Evolutionary conservation across 2,329 filamentous ascomycete genomes (phyloP), one percentile per base, ranked within the genome.

Genomic region (Talaromyces sp.): DNA sequence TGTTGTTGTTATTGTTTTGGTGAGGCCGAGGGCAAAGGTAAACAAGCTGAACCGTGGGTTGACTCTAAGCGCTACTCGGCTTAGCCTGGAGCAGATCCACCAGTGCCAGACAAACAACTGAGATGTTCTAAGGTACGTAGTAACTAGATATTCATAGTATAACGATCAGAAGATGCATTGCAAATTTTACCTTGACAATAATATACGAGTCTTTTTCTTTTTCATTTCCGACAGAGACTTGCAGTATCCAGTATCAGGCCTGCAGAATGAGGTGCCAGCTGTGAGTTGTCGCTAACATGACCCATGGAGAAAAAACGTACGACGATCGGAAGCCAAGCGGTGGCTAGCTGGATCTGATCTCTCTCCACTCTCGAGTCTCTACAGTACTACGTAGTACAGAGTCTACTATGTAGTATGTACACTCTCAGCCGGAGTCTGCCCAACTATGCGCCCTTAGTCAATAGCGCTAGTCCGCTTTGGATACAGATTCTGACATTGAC

Each of bases 1-100:
- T 54, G 46, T 55, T 63, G 46, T 63, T 59, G 31, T 58, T 59
- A 21, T 58, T 44, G 28, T 60, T 60, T 42, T 60, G 50, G 52
- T 50, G 23, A 28, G 48, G 48, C 48, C 48, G 25, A 33, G 23
- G 37, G 28, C n/a, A 28, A 48, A 46, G 12, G 62, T 63, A 63
- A 63, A 63, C 62, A 63, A 63, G 62, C 58, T 63, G 62, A 63
- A 61, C 62, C 62, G 58, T 63, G 62, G 62, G 50, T 18, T 46
- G 50, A 54, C 50, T 54, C 50, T 54, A 35, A 21, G 28, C 48
- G 48, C 28, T 54, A 54, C 50, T 54, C n/a, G 50, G 50, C 3
- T 54, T 54, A 35, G 50, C 16, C 48, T 33, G 25, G 12, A 31
- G 8, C 25, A 31, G 50, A 18, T 37, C 50, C 35, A 37, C 50